Conservation (phyloP, 1,284 basidiomycete species). For the Pseudozyma sp. region DNA sequence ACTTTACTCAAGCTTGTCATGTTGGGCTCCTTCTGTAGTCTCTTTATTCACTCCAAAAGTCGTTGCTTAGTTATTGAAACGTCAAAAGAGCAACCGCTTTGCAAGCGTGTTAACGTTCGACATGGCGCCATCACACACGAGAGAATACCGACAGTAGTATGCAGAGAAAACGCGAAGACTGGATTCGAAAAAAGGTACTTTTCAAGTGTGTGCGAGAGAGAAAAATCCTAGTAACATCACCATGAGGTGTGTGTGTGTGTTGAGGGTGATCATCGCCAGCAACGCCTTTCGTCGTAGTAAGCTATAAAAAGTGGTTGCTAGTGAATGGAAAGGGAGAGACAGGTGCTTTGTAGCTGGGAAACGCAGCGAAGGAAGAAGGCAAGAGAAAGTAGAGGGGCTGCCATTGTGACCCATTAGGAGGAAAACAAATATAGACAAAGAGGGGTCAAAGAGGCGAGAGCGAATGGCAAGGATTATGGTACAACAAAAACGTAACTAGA, state of each 20-base stretch:
- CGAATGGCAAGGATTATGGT: conserved; percentile 15
- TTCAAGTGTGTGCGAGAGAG: neutral
- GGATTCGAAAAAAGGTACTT: neutral
- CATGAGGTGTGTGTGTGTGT: neutral
- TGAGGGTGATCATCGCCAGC: conserved; percentile 10
- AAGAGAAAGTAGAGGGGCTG: conserved; percentile 5
- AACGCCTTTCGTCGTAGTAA: neutral
- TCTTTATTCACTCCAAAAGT: no score
- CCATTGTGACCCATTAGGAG: conserved; percentile 13
- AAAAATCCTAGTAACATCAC: conserved; percentile 4
- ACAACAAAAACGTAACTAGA: conserved; percentile 34
- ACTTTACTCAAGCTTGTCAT: no score
- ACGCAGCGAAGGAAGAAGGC: conserved; percentile 1
- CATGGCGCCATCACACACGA: no score
- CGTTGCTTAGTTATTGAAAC: no score
- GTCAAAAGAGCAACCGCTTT: no score
- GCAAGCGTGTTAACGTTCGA: no score
- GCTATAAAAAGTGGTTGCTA: neutral
- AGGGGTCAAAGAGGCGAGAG: conserved; percentile 4
- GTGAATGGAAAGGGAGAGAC: neutral
- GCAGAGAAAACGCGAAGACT: no score
- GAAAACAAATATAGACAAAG: conserved; percentile 17
- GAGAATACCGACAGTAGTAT: no score
- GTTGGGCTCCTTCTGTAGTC: no score
- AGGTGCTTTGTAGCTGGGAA: neutral